phyloP scores from a whole-genome alignment of 1,284 basidiomycete species.

The Papiliotrema nemorosa region DNA sequence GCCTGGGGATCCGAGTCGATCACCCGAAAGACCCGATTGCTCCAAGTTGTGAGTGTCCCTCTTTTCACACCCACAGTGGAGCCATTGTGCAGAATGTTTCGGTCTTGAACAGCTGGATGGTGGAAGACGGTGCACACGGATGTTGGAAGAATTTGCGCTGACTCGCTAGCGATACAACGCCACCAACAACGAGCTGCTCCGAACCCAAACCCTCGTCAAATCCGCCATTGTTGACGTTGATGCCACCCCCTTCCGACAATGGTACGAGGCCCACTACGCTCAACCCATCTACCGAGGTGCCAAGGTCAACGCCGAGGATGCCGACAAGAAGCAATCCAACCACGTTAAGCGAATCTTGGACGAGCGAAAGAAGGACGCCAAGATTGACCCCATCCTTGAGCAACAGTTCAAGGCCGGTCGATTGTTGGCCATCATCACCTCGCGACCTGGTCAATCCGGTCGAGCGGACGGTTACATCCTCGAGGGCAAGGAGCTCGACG shows the following conservation, averaged over 20 bases:
- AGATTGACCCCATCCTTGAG: constrained; percentile 84
- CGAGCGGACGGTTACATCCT: constrained; percentile 92
- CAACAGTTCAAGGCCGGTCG: constrained; percentile 49
- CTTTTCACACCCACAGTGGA: neutral
- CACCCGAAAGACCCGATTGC: constrained; percentile 89
- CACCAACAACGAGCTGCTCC: constrained; percentile 97
- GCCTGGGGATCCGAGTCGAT: constrained; percentile 91
- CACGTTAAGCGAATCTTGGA: constrained; percentile 80
- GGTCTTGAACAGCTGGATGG: neutral
- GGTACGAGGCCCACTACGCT: constrained; percentile 96
- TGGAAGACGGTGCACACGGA: neutral
- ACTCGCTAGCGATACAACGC: constrained; percentile 83
- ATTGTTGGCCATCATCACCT: constrained; percentile 77
- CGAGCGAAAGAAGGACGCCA: constrained; percentile 87
- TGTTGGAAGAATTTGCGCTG: constrained; percentile 1
- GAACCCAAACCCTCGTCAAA: constrained; percentile 97
- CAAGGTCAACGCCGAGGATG: constrained; percentile 57
- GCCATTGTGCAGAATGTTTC: neutral
- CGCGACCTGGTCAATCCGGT: constrained; percentile 89
- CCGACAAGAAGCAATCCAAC: constrained; percentile 76
- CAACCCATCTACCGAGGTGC: constrained; percentile 77
- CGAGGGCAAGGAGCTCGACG: constrained; percentile 95
- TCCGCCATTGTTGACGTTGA: constrained; percentile 90
- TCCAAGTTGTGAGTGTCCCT: constrained; percentile 75
- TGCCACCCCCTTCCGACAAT: constrained; percentile 95